Evolutionary conservation across 164 flowering plant species (phyloP).

Genomic region (Stephania japonica): DNA sequence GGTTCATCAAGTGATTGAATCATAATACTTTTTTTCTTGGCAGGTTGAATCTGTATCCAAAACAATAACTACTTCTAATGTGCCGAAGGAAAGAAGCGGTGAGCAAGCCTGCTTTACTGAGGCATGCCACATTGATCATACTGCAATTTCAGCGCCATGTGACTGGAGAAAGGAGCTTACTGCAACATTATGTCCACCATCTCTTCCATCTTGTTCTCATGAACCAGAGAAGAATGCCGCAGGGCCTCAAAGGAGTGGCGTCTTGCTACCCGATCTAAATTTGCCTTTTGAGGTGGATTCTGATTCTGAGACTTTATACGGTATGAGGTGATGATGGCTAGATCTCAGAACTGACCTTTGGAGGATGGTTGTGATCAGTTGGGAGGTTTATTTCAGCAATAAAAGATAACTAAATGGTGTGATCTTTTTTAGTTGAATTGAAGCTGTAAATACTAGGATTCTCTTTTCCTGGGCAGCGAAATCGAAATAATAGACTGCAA

Average conservation of each 20-base stretch:
- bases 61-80: not conserved
- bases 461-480: not conserved
- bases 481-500: too few relatives aligned
- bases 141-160: not conserved
- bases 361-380: not conserved
- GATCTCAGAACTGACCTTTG: not conserved
- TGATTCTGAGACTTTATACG: conserved; percentile 21
- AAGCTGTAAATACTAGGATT: not conserved
- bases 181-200: not conserved
- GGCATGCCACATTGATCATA: not conserved
- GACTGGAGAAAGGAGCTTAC: not conserved
- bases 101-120: not conserved
- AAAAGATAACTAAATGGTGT: not conserved
- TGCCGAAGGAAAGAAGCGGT: not conserved
- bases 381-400: not conserved
- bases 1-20: not conserved
- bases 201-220: not conserved
- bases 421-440: not conserved
- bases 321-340: conserved; percentile 26
- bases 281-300: conserved; percentile 36
- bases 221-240: conserved; percentile 3
- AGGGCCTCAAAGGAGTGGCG: not conserved
- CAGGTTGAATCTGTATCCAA: not conserved
- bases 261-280: conserved; percentile 53
- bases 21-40: not conserved